A percentile compares a stretch with the other conserved stretches of the same genome.
Conservation (phyloP, 768 basidiomycete genomes). For the Mycena filopes region DNA sequence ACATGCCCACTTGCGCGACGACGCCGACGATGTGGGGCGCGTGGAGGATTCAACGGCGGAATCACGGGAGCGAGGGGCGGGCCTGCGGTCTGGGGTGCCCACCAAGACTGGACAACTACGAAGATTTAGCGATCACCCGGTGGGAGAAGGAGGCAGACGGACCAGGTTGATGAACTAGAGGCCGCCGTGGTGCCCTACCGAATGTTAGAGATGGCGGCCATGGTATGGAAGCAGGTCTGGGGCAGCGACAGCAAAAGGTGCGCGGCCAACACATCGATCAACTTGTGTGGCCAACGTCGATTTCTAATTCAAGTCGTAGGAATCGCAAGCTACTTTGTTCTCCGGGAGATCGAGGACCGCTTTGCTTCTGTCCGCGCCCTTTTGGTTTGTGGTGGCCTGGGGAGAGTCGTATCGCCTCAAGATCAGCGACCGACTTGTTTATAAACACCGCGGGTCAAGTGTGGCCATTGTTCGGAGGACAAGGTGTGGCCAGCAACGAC, state of each 20-base stretch:
- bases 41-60: background rate
- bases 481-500: constrained; percentile 17
- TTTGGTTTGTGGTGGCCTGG: background rate
- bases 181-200: constrained; percentile 4
- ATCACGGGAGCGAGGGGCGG: background rate
- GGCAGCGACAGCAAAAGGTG: constrained; percentile 14
- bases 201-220: constrained; percentile 19
- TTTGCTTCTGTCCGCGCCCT: background rate
- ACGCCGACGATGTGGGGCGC: too few relatives aligned
- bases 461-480: constrained; percentile 19
- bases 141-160: background rate
- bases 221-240: background rate
- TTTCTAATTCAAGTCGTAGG: background rate
- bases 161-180: background rate
- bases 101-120: background rate
- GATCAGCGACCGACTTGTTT: background rate
- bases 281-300: background rate
- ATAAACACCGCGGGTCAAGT: background rate
- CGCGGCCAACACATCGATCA: constrained; percentile 20
- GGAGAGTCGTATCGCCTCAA: background rate
- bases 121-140: background rate
- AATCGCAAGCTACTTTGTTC: too few relatives aligned
- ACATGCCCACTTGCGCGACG: background rate
- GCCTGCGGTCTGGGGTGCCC: background rate
- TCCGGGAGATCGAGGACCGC: background rate